phyloP scores from a whole-genome alignment of 2,329 filamentous ascomycete genomes.

The Arthrobotrys entomopaga region DNA sequence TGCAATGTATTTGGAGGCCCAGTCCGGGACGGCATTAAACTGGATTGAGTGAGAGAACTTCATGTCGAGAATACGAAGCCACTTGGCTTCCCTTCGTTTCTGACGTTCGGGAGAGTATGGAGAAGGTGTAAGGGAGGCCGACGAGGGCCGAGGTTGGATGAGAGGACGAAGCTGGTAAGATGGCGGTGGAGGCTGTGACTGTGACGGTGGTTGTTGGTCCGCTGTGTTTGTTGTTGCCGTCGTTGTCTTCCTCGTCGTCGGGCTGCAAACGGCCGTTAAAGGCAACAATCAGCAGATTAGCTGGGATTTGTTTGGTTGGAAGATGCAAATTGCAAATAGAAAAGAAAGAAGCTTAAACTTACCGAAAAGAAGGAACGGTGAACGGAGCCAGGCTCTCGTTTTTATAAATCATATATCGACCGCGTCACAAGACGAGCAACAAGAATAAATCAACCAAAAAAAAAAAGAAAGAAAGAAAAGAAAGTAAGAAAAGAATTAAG shows the following conservation, averaged over 20 bases:
- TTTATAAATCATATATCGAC: constrained; percentile 19
- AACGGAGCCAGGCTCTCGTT: neutral
- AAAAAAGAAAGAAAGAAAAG: too few species aligned
- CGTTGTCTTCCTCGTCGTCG: constrained; percentile 25
- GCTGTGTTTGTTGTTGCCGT: constrained; percentile 42
- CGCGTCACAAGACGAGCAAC: too few species aligned
- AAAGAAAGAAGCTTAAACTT: constrained; percentile 5
- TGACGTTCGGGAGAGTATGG: constrained; percentile 23
- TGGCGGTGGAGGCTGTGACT: constrained; percentile 9
- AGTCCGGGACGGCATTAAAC: constrained; percentile 99
- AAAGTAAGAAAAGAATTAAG: too few species aligned
- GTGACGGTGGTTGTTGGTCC: constrained; percentile 15
- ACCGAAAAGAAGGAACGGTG: constrained; percentile 7
- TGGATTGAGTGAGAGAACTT: constrained; percentile 99
- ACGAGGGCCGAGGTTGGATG: constrained; percentile 16
- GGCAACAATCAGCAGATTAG: neutral
- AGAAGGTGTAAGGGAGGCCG: neutral
- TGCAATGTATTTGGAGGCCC: constrained; percentile 96
- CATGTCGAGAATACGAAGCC: constrained; percentile 80
- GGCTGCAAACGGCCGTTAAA: constrained; percentile 10
- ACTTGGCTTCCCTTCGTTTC: constrained; percentile 58
- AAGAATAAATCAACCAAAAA: too few species aligned
- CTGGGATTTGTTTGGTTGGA: neutral
- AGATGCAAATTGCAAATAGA: too few species aligned
- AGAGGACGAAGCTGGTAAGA: constrained; percentile 43